Percentiles rank a stretch among this genome's conserved stretches.
Evolutionary conservation across 495 filamentous ascomycete species (phyloP).

Genomic region (Corynascus novoguineensis): DNA sequence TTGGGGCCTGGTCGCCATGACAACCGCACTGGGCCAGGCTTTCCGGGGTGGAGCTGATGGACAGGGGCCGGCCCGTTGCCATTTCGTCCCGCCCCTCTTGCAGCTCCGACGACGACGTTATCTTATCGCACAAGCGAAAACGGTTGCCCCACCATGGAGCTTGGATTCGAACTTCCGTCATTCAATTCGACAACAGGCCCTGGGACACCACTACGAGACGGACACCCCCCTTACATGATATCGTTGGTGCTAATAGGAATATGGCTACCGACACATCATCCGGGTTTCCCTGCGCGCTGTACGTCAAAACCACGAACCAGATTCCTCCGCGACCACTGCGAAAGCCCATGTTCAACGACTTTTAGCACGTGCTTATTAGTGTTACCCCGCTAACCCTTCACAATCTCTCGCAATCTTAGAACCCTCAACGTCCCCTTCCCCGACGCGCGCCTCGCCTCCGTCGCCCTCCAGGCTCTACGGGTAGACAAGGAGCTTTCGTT

Average conservation of each 20-base stretch:
- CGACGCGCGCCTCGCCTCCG: conserved; percentile 67
- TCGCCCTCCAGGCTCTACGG: conserved; percentile 66
- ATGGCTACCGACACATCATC: conserved; percentile 9
- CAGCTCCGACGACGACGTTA: too few species aligned
- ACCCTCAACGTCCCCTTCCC: conserved; percentile 80
- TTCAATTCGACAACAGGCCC: too few species aligned
- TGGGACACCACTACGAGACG: conserved; percentile 10
- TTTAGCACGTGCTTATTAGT: too few species aligned
- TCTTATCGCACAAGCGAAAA: conserved; percentile 7
- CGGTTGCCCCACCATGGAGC: conserved; percentile 4
- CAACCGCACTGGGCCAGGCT: background rate
- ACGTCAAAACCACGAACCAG: conserved; percentile 14
- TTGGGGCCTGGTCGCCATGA: background rate
- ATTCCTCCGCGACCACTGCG: background rate
- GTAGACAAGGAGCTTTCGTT: conserved; percentile 88
- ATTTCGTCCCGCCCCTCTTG: background rate
- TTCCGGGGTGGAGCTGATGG: background rate
- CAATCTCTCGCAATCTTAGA: conserved; percentile 40
- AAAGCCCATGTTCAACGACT: background rate
- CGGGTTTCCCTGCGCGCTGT: conserved; percentile 17
- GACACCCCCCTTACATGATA: background rate
- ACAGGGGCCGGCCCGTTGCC: background rate
- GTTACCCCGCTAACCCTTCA: conserved; percentile 10
- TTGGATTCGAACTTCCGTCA: conserved; percentile 9
- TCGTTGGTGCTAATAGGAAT: conserved; percentile 4